Evolutionary conservation across 2,329 filamentous ascomycete genomes (phyloP), one percentile per base, ranked within the genome.

Genomic region (Emmonsiellopsis sp.): DNA sequence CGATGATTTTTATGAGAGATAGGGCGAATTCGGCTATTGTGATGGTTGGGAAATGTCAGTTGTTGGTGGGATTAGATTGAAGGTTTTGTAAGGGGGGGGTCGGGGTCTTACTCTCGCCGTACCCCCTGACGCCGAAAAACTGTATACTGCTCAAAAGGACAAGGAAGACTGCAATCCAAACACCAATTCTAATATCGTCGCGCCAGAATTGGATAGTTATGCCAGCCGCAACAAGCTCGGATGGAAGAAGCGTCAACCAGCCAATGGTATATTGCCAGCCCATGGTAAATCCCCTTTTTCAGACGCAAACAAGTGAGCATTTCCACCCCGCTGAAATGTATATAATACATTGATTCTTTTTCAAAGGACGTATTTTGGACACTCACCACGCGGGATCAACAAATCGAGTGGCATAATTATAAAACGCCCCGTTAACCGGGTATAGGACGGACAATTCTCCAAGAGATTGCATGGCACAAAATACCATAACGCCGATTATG

Each of bases 171-270:
- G 77, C 77, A 34, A 71, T 65, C 69, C 69, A 73, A 37, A 65
- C 68, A 57, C 56, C 56, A 31, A 64, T 60, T 47, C 67, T 68
- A 57, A 69, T 67, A 33, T 60, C 54, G 5, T 55, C 71, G 2
- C 65, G 65, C 82, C 82, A 86, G 60, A 78, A 84, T 59, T 80
- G 69, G 55, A 85, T 81, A 13, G 85, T 69, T 1, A 84, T 78
- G 45, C 78, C 77, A 14, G 81, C 79, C 10, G 82, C 82, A 0
- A 79, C 78, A 53, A 85, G 82, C 64, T 86, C 82, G 52, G 80
- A 67, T 0, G 89, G 88, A 27, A 94, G 69, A 0, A 90, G 82
- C 39, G 87, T 79, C 2, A 93, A 77, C 89, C 89, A 95, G 68
- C 89, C 85, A 57, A 95, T 68, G 5, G 87, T 87, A 65, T 94